A percentile compares a stretch with the other conserved stretches of the same genome.
These are phyloP conservation scores for Curvularia eragrostidis DNA, from an alignment of 2,329 filamentous ascomycete species.

Conservation along the genomic window DNA sequence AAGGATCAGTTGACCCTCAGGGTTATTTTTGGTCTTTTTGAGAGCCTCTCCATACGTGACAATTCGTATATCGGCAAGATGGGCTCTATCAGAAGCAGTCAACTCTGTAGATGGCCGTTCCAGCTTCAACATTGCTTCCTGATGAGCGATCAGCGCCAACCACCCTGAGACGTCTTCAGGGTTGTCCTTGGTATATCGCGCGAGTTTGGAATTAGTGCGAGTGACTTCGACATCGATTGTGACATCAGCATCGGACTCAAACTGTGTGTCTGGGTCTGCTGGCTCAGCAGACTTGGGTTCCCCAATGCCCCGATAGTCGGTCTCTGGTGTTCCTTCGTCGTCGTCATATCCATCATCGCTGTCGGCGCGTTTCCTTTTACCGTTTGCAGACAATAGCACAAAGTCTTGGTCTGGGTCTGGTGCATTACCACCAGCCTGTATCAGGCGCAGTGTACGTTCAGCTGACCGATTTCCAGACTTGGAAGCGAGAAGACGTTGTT, in stretches of 20 bases:
- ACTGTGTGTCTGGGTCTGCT: conserved; percentile 49
- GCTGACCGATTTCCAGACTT: conserved; percentile 29
- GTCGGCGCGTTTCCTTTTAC: conserved; percentile 32
- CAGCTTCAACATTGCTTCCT: conserved; percentile 69
- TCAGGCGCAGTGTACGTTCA: conserved; percentile 39
- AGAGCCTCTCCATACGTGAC: conserved; percentile 81
- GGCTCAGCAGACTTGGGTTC: conserved; percentile 21
- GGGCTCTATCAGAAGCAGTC: conserved; percentile 68
- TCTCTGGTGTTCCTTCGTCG: conserved; percentile 8
- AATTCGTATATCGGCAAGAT: conserved; percentile 79
- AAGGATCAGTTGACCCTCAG: conserved; percentile 63
- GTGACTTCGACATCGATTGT: conserved; percentile 46
- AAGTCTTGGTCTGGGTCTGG: conserved; percentile 35
- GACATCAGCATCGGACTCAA: conserved; percentile 34
- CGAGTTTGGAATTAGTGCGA: conserved; percentile 67
- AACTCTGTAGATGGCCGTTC: conserved; percentile 53
- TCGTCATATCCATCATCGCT: conserved; percentile 30
- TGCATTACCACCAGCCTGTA: conserved; percentile 20
- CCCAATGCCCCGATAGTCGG: conserved; percentile 51
- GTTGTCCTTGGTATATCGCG: conserved; percentile 66
- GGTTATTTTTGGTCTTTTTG: conserved; percentile 57
- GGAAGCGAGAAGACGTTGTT: conserved; percentile 54
- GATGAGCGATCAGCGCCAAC: conserved; percentile 79
- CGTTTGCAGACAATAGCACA: conserved; percentile 32
- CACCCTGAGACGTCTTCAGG: conserved; percentile 75